Percentiles rank a stretch among this genome's conserved stretches.
Conservation (phyloP, 2,329 filamentous ascomycete genomes). For the Aphanocladium album region DNA sequence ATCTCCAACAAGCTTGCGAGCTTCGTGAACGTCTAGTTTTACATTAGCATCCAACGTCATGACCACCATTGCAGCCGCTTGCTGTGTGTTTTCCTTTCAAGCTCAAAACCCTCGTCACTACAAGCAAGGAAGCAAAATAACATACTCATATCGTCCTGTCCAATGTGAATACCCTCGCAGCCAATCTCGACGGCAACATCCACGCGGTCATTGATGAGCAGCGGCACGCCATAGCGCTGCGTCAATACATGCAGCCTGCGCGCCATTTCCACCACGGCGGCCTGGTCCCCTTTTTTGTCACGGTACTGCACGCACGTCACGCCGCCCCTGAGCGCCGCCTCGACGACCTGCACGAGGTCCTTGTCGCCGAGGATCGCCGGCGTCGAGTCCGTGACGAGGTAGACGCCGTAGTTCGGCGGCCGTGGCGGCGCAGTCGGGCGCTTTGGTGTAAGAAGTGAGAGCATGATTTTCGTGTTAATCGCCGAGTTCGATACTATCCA, state of each 20-base stretch:
- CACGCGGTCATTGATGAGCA: slow-evolving; percentile 89
- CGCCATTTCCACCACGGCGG: slow-evolving; percentile 64
- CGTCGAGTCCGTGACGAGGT: slow-evolving; percentile 93
- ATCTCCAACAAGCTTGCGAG: slow-evolving; percentile 67
- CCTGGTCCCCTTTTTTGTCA: slow-evolving; percentile 78
- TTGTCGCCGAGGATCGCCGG: slow-evolving; percentile 69
- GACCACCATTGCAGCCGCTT: background rate
- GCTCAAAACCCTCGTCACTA: background rate
- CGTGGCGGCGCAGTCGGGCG: slow-evolving; percentile 27
- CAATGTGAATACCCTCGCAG: slow-evolving; percentile 89
- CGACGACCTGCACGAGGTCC: slow-evolving; percentile 68
- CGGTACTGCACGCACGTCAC: slow-evolving; percentile 85
- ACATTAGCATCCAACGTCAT: background rate
- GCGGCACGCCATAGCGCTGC: slow-evolving; percentile 61
- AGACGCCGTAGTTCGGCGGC: slow-evolving; percentile 70
- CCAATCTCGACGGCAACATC: slow-evolving; percentile 82
- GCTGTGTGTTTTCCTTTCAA: too few relatives aligned
- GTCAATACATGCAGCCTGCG: slow-evolving; percentile 68
- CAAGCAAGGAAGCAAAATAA: slow-evolving; percentile 12
- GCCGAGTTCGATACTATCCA: too few relatives aligned
- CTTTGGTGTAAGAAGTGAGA: slow-evolving; percentile 6
- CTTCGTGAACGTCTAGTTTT: slow-evolving; percentile 33
- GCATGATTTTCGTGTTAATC: background rate
- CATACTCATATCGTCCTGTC: slow-evolving; percentile 85
- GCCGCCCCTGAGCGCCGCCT: slow-evolving; percentile 70